These are phyloP conservation scores for Hippophae tibetana DNA, from an alignment of 306 rosid genomes.

Conservation along the genomic window DNA sequence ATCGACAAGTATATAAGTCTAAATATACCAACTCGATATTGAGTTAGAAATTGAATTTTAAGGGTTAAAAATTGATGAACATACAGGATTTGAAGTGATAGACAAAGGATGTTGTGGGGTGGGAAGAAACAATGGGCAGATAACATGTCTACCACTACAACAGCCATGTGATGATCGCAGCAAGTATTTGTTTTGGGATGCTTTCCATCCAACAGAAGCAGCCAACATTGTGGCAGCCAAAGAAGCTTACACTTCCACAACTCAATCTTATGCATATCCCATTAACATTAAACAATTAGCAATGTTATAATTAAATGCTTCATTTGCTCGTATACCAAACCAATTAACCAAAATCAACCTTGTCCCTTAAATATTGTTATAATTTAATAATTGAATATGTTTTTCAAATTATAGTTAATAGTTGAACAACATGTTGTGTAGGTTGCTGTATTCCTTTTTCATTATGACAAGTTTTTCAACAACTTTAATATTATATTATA, in stretches of 20 bases:
- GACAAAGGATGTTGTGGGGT: constrained; percentile 96
- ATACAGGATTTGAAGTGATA: constrained; percentile 61
- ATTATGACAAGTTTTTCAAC: too few relatives aligned
- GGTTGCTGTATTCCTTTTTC: too few relatives aligned
- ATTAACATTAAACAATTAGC: constrained; percentile 71
- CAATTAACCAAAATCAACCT: too few relatives aligned
- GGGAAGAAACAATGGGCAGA: constrained; percentile 82
- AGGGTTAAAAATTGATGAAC: neutral
- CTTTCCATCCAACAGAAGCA: constrained; percentile 77
- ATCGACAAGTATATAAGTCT: too few relatives aligned
- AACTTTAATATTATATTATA: too few relatives aligned
- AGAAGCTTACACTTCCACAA: constrained; percentile 32
- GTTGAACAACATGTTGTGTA: too few relatives aligned
- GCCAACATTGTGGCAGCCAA: constrained; percentile 58
- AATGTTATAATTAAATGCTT: constrained; percentile 11
- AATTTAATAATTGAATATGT: too few relatives aligned
- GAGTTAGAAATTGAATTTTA: neutral
- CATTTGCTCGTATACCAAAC: too few relatives aligned
- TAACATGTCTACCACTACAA: constrained; percentile 81
- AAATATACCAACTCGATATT: neutral
- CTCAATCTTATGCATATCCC: constrained; percentile 54
- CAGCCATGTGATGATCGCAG: constrained; percentile 54
- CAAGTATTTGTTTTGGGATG: constrained; percentile 81
- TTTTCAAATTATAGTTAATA: too few relatives aligned
- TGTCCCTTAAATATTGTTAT: too few relatives aligned